Evolutionary conservation across 2,329 filamentous ascomycete genomes (phyloP), one percentile per base, ranked within the genome.

Genomic region (Trichophyton rubrum): DNA sequence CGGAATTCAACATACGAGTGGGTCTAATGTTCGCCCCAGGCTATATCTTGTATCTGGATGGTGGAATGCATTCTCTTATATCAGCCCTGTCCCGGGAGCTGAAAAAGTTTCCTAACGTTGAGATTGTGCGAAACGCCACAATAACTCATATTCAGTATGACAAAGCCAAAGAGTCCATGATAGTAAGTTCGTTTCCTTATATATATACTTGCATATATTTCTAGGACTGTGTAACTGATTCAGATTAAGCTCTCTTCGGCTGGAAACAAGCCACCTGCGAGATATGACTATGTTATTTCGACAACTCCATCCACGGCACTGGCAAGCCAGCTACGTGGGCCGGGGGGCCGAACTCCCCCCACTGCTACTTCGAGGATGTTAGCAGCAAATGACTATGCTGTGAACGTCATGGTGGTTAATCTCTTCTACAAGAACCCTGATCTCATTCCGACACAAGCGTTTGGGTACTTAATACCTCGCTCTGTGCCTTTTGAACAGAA

Each of bases 391-490:
- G 81, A 82, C 15, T 80, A 82, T 59, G 83, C 86, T 40, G 87
- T 92, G 33, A 91, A 86, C 35, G 90, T 96, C 66, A 91, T 91
- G 85, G 88, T 91, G 1, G 87, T 99, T 63, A 96, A 96, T 74
- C 79, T 99, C 56, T 96, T 87, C 80, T 99, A 87, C 72, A 77
- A 80, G 1, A 78, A 83, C 49, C 79, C 85, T 5, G 69, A 82
- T 61, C 75, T 95, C 40, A 78, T 89, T 56, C 82, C 83, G 13
- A 77, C 84, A 60, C 75, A 78, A 33, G 93, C 91, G 17, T 95
- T 97, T 70, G 93, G 93, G 65, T 97, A 97, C 73, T 82, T 99
- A 3, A 88, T 99, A 62, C 92, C 93, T 1, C 84, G 85, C 62
- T 85, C 85, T 15, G 80, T 89, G 1, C 81, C 85, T 2, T 78